Percentiles rank a stretch among this genome's conserved stretches.
Evolutionary conservation across 768 basidiomycete species (phyloP).

Genomic region (Boletellus ananas): DNA sequence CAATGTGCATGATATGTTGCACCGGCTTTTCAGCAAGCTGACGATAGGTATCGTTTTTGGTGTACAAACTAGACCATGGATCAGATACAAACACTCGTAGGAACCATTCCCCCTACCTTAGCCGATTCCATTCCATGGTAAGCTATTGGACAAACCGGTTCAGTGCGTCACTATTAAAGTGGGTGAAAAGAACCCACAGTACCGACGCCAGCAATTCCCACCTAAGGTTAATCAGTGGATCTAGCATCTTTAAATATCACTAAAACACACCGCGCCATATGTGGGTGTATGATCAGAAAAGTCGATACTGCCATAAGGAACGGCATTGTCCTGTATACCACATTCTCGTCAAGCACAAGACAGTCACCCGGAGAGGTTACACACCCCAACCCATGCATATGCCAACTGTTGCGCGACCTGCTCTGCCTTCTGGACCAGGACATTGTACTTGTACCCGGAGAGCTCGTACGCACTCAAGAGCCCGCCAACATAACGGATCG

Average conservation of each 20-base stretch:
- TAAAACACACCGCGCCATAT: constrained; percentile 27
- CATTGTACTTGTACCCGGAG: constrained; percentile 46
- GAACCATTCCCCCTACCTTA: constrained; percentile 32
- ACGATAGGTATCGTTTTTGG: constrained; percentile 57
- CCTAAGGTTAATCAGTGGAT: constrained; percentile 23
- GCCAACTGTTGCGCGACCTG: constrained; percentile 61
- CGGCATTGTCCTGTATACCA: constrained; percentile 27
- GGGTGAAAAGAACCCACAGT: constrained; percentile 32
- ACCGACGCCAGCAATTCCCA: constrained; percentile 46
- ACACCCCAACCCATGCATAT: constrained; percentile 56
- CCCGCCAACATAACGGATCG: constrained; percentile 69
- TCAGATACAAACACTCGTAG: background rate
- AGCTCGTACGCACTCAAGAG: constrained; percentile 68
- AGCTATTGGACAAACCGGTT: constrained; percentile 34
- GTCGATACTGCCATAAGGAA: constrained; percentile 39
- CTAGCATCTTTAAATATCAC: too few relatives aligned
- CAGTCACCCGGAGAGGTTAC: constrained; percentile 12
- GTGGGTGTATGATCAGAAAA: constrained; percentile 35
- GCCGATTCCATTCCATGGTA: constrained; percentile 53
- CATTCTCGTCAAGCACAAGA: background rate
- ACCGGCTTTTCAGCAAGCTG: constrained; percentile 49
- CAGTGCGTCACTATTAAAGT: background rate
- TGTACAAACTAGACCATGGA: constrained; percentile 37
- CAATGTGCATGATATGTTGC: constrained; percentile 44
- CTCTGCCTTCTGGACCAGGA: constrained; percentile 58